Percentiles rank a stretch among this genome's conserved stretches.
Conservation (phyloP, 495 filamentous ascomycete genomes). For the Neurospora sp. region DNA sequence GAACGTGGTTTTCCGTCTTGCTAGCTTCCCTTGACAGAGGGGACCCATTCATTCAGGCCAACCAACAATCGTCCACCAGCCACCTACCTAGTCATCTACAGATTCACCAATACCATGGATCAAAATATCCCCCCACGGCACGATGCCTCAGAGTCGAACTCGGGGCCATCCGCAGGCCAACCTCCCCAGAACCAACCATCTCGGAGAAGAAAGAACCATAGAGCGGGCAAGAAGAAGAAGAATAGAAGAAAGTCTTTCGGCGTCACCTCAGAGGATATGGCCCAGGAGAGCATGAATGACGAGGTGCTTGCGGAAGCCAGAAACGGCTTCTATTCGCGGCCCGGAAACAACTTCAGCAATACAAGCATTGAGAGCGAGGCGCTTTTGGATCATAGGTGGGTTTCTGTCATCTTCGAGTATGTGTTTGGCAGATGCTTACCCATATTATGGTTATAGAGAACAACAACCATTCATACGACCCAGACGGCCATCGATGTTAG, state of each 20-base stretch:
- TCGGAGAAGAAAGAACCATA: conserved; percentile 31
- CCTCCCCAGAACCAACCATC: conserved; percentile 3
- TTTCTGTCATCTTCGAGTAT: not conserved
- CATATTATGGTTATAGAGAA: conserved; percentile 36
- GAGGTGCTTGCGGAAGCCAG: conserved; percentile 24
- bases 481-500: conserved; percentile 46
- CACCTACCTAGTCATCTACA: not conserved
- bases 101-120: not conserved
- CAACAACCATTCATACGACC: conserved; percentile 59
- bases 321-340: conserved; percentile 48
- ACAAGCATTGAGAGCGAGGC: conserved; percentile 76
- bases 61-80: not conserved
- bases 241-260: conserved; percentile 56
- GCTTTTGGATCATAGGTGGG: conserved; percentile 69
- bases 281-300: conserved; percentile 24
- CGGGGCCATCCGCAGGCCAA: conserved; percentile 35
- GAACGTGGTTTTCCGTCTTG: not conserved
- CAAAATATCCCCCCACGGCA: not conserved
- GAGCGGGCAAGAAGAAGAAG: conserved; percentile 50
- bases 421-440: not conserved
- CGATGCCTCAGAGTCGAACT: conserved; percentile 30
- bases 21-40: not conserved
- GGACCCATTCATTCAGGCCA: not conserved
- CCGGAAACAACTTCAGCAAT: conserved; percentile 52
- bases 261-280: conserved; percentile 35